Conservation (phyloP, 2,329 filamentous ascomycete species). For the Ophiostoma sp. region DNA sequence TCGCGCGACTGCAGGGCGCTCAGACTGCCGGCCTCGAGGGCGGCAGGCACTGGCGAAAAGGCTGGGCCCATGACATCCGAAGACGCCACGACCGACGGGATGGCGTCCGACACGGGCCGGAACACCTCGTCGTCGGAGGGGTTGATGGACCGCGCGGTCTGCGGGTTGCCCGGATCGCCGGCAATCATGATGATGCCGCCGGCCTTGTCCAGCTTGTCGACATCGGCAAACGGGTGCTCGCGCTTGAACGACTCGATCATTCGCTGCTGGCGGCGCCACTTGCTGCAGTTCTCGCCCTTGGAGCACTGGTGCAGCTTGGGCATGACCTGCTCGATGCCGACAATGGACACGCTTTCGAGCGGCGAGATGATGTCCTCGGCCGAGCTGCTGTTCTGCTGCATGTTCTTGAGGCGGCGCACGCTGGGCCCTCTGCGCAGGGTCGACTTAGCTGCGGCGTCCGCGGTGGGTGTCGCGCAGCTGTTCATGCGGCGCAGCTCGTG, state of each 20-base stretch:
- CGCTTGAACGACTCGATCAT: conserved; percentile 69
- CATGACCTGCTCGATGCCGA: conserved; percentile 83
- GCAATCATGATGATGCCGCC: conserved; percentile 69
- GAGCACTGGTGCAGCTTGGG: conserved; percentile 79
- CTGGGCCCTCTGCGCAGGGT: conserved; percentile 39
- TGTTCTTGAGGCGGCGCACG: conserved; percentile 35
- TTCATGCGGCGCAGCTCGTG: conserved; percentile 37
- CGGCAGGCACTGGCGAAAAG: conserved; percentile 51
- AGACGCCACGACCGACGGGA: conserved; percentile 81
- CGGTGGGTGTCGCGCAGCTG: conserved; percentile 29
- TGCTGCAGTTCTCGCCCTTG: conserved; percentile 80
- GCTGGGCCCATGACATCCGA: conserved; percentile 78
- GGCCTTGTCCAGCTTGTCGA: conserved; percentile 46
- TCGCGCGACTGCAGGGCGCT: conserved; percentile 66
- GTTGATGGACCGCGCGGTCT: conserved; percentile 55
- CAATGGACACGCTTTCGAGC: conserved; percentile 80
- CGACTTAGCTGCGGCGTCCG: conserved; percentile 28
- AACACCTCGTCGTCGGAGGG: conserved; percentile 44
- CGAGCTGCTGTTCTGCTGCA: conserved; percentile 30
- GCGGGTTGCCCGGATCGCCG: conserved; percentile 72
- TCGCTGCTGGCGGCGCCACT: conserved; percentile 74
- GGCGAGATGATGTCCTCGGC: conserved; percentile 71
- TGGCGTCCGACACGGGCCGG: conserved; percentile 67
- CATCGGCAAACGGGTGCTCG: conserved; percentile 64
- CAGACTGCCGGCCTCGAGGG: conserved; percentile 68